Conservation (phyloP, 2,329 filamentous ascomycete species). For the Xylaria sp. region DNA sequence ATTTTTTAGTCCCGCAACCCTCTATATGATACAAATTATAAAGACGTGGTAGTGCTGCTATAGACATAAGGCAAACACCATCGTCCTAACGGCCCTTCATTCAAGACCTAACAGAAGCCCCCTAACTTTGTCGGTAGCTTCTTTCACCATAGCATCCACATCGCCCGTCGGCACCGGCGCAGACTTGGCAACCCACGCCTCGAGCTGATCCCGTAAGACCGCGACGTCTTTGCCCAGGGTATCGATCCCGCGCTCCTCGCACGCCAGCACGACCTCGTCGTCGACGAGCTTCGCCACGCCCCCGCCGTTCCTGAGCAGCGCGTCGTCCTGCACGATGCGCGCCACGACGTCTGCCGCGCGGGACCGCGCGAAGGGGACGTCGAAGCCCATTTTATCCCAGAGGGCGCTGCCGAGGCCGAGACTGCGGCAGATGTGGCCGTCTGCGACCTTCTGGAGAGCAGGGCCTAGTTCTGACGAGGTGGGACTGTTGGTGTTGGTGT, state of each 20-base stretch:
- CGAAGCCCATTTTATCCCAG: constrained; percentile 63
- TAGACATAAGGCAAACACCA: not conserved
- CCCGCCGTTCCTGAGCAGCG: constrained; percentile 71
- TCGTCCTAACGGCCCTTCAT: constrained; percentile 22
- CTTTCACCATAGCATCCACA: constrained; percentile 52
- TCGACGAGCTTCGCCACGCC: constrained; percentile 67
- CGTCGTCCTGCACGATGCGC: constrained; percentile 78
- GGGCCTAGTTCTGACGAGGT: not conserved
- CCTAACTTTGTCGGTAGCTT: constrained; percentile 49
- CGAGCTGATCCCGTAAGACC: constrained; percentile 62
- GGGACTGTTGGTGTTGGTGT: not conserved
- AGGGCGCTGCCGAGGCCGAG: constrained; percentile 56
- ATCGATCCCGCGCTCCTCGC: constrained; percentile 74
- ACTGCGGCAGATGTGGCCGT: constrained; percentile 46
- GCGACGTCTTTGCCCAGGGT: constrained; percentile 67
- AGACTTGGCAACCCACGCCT: constrained; percentile 62
- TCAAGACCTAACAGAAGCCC: constrained; percentile 37
- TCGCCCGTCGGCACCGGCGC: constrained; percentile 36
- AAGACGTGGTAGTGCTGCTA: not conserved
- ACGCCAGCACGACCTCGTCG: constrained; percentile 76
- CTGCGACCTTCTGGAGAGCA: constrained; percentile 6
- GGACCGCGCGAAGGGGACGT: constrained; percentile 65
- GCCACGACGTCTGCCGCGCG: constrained; percentile 65
- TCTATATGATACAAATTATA: constrained; percentile 8
- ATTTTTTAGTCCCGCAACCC: not conserved